These are phyloP conservation scores for Eremochloa ophiuroides DNA, from an alignment of 176 grass and related monocot species.

Conservation along the genomic window DNA sequence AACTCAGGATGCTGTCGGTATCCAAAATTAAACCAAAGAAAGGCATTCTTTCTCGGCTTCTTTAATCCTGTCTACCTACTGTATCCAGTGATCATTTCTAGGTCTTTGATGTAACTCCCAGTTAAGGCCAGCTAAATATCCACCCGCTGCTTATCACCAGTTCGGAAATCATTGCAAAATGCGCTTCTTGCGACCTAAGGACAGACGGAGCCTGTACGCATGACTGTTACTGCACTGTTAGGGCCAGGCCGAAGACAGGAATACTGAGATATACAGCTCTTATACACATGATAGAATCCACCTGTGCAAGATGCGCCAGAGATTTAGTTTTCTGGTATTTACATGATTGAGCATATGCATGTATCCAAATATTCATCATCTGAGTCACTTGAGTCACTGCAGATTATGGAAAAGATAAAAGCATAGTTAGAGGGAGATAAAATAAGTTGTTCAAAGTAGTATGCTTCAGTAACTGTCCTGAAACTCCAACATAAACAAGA, in stretches of 20 bases:
- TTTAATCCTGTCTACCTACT: background rate
- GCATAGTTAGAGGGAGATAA: background rate
- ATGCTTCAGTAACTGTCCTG: background rate
- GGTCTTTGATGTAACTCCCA: background rate
- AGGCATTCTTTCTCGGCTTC: background rate
- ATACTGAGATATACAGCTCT: constrained; percentile 20
- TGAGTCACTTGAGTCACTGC: constrained; percentile 68
- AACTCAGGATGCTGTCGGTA: background rate
- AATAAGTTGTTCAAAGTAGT: background rate
- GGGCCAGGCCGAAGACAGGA: constrained; percentile 15
- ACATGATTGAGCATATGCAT: constrained; percentile 76
- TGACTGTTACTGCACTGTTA: constrained; percentile 24
- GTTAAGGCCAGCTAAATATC: background rate
- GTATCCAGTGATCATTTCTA: constrained; percentile 9
- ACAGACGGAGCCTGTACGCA: background rate
- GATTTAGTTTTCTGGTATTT: no score
- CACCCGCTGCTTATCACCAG: background rate
- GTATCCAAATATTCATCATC: constrained; percentile 80
- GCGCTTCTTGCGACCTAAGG: background rate
- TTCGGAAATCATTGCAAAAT: background rate
- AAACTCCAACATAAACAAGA: background rate
- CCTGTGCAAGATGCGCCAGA: constrained; percentile 11
- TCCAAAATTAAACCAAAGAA: background rate
- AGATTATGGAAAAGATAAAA: constrained; percentile 7
- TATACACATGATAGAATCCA: constrained; percentile 29